Evolutionary conservation across 768 basidiomycete species (phyloP).

Genomic region (Pleurotus citrinopileatus): DNA sequence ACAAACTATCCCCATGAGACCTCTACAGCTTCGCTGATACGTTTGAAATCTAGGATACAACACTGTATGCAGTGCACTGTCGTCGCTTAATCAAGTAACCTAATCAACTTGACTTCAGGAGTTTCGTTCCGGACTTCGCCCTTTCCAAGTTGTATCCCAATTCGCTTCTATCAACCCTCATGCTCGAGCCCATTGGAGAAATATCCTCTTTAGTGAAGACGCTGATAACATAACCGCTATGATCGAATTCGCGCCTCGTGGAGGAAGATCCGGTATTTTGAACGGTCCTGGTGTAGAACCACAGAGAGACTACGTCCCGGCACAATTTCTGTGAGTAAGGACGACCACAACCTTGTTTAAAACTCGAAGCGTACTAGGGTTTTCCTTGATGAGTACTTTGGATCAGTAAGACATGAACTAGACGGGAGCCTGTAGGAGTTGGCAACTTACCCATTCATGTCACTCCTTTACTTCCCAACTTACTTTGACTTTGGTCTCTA

Average conservation of each 20-base stretch:
- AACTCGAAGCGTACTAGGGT: too few relatives aligned
- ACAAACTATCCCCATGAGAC: not conserved
- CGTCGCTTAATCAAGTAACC: not conserved
- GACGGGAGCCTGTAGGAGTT: too few relatives aligned
- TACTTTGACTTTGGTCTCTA: too few relatives aligned
- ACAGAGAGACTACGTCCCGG: too few relatives aligned
- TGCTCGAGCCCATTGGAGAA: conserved; percentile 3
- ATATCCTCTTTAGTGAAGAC: not conserved
- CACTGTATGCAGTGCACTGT: conserved; percentile 4
- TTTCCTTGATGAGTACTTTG: too few relatives aligned
- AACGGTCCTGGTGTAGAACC: too few relatives aligned
- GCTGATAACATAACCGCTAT: not conserved
- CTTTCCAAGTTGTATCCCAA: conserved; percentile 8
- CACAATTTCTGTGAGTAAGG: too few relatives aligned
- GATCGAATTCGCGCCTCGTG: too few relatives aligned
- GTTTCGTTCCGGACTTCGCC: conserved; percentile 2
- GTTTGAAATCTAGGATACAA: not conserved
- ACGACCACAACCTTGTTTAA: too few relatives aligned
- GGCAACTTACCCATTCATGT: too few relatives aligned
- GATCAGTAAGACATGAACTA: too few relatives aligned
- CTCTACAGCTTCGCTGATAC: not conserved
- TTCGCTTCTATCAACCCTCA: conserved; percentile 4
- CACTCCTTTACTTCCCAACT: too few relatives aligned
- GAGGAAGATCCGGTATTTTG: not conserved
- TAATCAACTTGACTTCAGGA: not conserved